Evolutionary conservation across 140 eudicot genomes (phyloP), one percentile per base, ranked within the genome.

Genomic region (Bidens hawaiensis): DNA sequence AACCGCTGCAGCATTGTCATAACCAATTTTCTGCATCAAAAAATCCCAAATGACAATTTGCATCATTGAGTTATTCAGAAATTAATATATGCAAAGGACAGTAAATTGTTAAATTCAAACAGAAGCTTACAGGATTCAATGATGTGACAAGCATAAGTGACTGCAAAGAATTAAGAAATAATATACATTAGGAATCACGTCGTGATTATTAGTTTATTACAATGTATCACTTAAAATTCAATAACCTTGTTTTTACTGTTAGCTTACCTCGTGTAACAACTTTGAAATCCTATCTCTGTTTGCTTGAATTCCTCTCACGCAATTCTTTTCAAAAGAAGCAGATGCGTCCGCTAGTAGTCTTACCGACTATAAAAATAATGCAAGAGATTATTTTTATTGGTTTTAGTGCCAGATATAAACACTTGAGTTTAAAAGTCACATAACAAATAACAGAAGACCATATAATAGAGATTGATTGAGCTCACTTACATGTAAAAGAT

Each of bases 71-170:
- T 60, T 54, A 69, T 15, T 53, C 18, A 65, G 19, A 60, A 26
- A 59, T 5, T n/a, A 25, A 24, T 33, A 17, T 27, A 21, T 18
- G 17, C 4, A 40, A 14, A 6, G 17, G 14, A 24, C n/a, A n/a
- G 4, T 18, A 3, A 49, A 56, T 14, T 24, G 51, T 61, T n/a
- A 60, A 33, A 54, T 15, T 2, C 18, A 30, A 27, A 27, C 7
- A 43, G 26, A 40, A 56, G 73, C 97, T 88, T 88, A 93, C 99
- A 18, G 95, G 99, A 78, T 93, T 93, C 80, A 93, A 83, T 33
- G 95, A 84, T 49, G 99, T 93, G 34, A 93, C 95, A 10, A 93
- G 99, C 99, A 93, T 93, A 66, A 93, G 97, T 34, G 99, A 93
- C 95, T 93, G 99, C 82, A 85, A 55, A 57, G 17, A 21, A 65